Evolutionary conservation across 352 stramenopile species (phyloP), one percentile per base, ranked within the genome.

Genomic region (Aphanomyces invadans): DNA sequence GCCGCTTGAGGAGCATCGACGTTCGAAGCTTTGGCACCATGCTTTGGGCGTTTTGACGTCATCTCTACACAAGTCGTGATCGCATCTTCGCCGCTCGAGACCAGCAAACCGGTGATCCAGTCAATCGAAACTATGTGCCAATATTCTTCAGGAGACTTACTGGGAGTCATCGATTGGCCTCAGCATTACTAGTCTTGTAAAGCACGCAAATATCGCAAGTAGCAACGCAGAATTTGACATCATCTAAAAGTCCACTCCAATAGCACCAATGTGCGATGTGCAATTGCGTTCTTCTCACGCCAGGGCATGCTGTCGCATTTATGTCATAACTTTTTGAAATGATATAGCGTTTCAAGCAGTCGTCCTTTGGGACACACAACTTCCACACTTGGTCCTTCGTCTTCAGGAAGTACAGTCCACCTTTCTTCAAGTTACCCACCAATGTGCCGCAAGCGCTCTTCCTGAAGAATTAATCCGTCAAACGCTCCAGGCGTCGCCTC

Each of bases 61-160:
- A 56, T 64, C 26, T n/a, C 60, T 25, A 33, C 62, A 72, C 4
- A 70, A 39, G 45, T 72, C 65, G 2, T 67, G 23, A 71, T 59
- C 4, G 65, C 44, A 31, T 74, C 53, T 39, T 61, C 70, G 1
- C 61, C 54, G 2, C 61, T 33, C 11, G 46, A 67, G 26, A 63
- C 45, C 15, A 60, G 65, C 2, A 67, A 23, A 0, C 57, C 70
- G 17, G 53, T 70, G 1, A 74, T 31, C 36, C 70, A 74, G 45
- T 74, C 60, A 55, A 72, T 65, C 0, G 70, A 62, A 7, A 72
- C 59, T 2, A 65, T 64, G 31, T 74, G 52, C 70, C 59, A 72
- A 32, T 54, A 74, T 5, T 65, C 7, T 4, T 52, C 4, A n/a
- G 60, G 52, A 26, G 68, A 19, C 26, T 59, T 51, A 21, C 72